Conservation (phyloP, 305 asterid genomes). For the Fraxinus albicans region DNA sequence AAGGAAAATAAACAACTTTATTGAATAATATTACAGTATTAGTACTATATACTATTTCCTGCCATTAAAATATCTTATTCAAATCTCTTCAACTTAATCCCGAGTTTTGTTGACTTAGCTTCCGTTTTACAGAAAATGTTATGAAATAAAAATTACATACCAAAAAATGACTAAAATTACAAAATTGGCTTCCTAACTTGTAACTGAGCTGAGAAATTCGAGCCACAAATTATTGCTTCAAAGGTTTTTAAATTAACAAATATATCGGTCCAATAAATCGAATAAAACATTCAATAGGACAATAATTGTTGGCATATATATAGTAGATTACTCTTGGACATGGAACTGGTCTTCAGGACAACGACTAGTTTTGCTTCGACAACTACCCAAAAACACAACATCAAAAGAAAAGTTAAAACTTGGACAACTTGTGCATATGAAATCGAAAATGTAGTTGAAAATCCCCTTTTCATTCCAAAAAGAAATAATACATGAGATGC, state of each 20-base stretch:
- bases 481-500: too few species aligned
- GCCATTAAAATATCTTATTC: neutral
- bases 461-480: too few species aligned
- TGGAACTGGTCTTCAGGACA: slow-evolving; percentile 87
- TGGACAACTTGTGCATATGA: too few species aligned
- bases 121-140: neutral
- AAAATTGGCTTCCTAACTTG: neutral
- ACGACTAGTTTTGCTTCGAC: slow-evolving; percentile 33
- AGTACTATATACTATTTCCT: neutral
- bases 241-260: neutral
- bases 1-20: neutral
- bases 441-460: too few species aligned
- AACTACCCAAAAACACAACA: too few species aligned
- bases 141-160: neutral
- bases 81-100: neutral
- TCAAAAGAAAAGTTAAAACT: too few species aligned
- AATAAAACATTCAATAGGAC: neutral
- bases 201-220: neutral
- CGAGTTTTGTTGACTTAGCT: neutral
- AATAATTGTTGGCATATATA: neutral
- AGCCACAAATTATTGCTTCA: neutral
- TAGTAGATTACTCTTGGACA: slow-evolving; percentile 60
- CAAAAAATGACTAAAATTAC: neutral
- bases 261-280: neutral
- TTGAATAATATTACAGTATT: neutral